A percentile compares a stretch with the other conserved stretches of the same genome.
Evolutionary conservation across 2,329 filamentous ascomycete species (phyloP).

Genomic region (Cladobotryum mycophilum): DNA sequence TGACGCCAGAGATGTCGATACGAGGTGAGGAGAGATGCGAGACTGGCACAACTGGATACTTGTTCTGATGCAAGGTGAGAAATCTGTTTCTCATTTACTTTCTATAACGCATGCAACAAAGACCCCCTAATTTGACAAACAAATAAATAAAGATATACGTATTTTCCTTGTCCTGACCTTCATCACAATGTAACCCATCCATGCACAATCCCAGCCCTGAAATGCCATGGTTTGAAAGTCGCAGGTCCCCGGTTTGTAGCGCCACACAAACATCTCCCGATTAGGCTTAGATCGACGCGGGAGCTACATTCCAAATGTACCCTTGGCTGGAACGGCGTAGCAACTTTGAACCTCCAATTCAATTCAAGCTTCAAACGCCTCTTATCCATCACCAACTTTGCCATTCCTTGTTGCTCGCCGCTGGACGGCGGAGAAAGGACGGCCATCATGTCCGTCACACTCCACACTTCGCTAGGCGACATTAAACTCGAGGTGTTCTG

Average conservation of each 20-base stretch:
- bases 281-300: conserved; percentile 2
- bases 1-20: too few relatives aligned
- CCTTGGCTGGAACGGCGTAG: background rate
- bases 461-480: conserved; percentile 84
- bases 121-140: too few relatives aligned
- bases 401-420: background rate
- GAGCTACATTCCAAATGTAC: conserved; percentile 1
- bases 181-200: conserved; percentile 9
- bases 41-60: too few relatives aligned
- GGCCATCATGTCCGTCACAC: conserved; percentile 54
- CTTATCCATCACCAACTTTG: background rate
- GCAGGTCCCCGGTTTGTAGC: conserved; percentile 1
- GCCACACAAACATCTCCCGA: background rate
- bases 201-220: background rate
- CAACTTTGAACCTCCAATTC: background rate
- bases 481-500: conserved; percentile 96
- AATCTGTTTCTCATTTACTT: too few relatives aligned
- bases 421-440: background rate
- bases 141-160: too few relatives aligned
- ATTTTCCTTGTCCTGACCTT: background rate
- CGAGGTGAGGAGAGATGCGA: too few relatives aligned
- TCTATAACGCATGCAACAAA: too few relatives aligned
- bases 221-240: conserved; percentile 1
- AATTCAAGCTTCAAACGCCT: too few relatives aligned
- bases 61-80: too few relatives aligned